phyloP scores from a whole-genome alignment of 495 filamentous ascomycete species.

The Talaromyces adpressus region DNA sequence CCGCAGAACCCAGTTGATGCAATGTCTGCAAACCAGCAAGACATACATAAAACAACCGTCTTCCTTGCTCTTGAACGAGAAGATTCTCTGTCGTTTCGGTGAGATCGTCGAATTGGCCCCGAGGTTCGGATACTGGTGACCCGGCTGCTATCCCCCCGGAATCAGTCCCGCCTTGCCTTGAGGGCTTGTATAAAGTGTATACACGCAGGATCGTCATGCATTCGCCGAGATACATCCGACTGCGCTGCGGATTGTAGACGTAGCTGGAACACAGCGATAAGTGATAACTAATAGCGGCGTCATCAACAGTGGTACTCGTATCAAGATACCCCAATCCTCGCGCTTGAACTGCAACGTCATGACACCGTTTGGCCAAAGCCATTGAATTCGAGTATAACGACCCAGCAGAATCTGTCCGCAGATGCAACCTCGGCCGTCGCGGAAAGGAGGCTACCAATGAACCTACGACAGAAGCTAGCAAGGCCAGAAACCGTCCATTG shows the following conservation, averaged over 20 bases:
- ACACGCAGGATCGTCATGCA: conserved; percentile 64
- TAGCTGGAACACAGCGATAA: conserved; percentile 63
- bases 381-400: conserved; percentile 55
- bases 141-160: neutral
- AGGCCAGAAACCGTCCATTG: conserved; percentile 62
- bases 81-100: conserved; percentile 43
- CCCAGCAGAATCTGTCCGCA: conserved; percentile 51
- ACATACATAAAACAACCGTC: conserved; percentile 72
- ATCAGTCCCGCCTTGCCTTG: conserved; percentile 20
- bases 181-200: conserved; percentile 52
- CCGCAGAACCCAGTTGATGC: conserved; percentile 62
- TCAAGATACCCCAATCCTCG: conserved; percentile 63
- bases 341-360: conserved; percentile 62
- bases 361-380: conserved; percentile 65
- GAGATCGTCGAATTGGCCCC: conserved; percentile 13
- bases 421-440: conserved; percentile 60
- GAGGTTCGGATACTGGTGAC: conserved; percentile 17
- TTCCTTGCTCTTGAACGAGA: conserved; percentile 69
- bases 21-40: conserved; percentile 56
- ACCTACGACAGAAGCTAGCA: conserved; percentile 78
- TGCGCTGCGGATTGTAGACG: conserved; percentile 58
- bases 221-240: conserved; percentile 65
- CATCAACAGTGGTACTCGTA: conserved; percentile 62
- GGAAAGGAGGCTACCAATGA: conserved; percentile 74
- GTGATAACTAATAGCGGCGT: conserved; percentile 82